Conservation (phyloP, 352 stramenopile species). For the Globisporangium ultimum region DNA sequence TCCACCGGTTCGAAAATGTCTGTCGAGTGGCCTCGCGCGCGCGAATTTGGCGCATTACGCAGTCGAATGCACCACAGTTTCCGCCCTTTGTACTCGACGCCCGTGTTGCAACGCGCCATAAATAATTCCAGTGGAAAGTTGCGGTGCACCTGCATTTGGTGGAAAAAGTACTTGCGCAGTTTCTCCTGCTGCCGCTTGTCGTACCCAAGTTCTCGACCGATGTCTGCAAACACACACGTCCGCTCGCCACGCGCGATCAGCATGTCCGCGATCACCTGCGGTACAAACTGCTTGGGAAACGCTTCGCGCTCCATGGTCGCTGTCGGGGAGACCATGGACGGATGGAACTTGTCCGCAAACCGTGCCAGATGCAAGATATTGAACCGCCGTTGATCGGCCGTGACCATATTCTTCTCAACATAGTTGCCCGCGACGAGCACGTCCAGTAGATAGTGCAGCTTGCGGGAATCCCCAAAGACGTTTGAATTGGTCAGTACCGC, state of each 20-base stretch:
- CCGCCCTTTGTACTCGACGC: constrained; percentile 47
- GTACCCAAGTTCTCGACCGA: constrained; percentile 76
- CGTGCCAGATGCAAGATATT: constrained; percentile 78
- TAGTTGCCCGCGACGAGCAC: constrained; percentile 58
- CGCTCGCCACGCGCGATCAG: constrained; percentile 56
- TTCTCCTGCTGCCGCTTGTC: constrained; percentile 78
- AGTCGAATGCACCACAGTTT: constrained; percentile 82
- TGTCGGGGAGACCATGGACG: constrained; percentile 59
- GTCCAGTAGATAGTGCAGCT: constrained; percentile 82
- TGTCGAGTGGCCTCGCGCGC: constrained; percentile 13
- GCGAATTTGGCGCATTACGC: constrained; percentile 12
- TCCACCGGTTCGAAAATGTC: constrained; percentile 17
- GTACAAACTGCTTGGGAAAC: constrained; percentile 62
- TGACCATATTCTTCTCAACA: constrained; percentile 79
- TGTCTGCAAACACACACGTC: constrained; percentile 83
- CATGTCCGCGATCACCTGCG: constrained; percentile 60
- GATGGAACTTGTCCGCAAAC: constrained; percentile 60
- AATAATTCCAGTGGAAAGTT: constrained; percentile 75
- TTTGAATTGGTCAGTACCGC: constrained; percentile 43
- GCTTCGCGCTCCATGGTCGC: constrained; percentile 47
- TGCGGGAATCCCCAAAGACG: constrained; percentile 67
- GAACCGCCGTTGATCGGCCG: constrained; percentile 60
- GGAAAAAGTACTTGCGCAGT: constrained; percentile 79
- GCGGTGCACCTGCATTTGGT: constrained; percentile 55
- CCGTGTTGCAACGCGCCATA: constrained; percentile 74